Base-by-base conservation (phyloP, 2,329 filamentous ascomycete genomes). In the Hortaea sp. region DNA sequence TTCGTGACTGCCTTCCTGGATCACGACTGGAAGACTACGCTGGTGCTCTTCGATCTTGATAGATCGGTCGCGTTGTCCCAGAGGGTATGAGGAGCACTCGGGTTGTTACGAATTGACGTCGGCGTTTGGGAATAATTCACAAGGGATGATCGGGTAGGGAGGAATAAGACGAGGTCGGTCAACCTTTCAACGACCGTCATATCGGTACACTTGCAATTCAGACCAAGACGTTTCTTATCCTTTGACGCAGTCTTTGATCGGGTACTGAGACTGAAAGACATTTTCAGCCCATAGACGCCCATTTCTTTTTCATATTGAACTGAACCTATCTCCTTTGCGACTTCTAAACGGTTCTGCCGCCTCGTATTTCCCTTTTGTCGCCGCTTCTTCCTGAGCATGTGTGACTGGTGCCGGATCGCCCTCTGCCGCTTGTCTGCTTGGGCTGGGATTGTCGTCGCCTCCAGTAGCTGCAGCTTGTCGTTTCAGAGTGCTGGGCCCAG, bases 361-460 rank as follows among this genome's bases (percentile, higher is more conserved):
- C 70, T 97, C 89, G 66, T 94, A 97, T 69, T 94, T 95, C 65
- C 87, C 85, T 74, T 88, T 94, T 66, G 89, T 85, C 32, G 71
- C 59, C 28, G 85, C 85, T 53, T 81, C 74, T 1, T 53, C 49
- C 29, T 86, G 84, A 49, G 84, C 85, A 68, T 94, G 88, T 54
- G 81, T 74, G 44, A 87, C 94, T 7, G 88, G 84, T 9, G 89
- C 88, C n/a, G 88, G 88, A 68, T 95, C 89, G 6, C 43, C 45
- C 6, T 13, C 41, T 28, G 30, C 47, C 3, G 31, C 50, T 39
- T 58, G 51, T 42, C 34, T 43, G 34, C 53, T 57, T 1, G 55
- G 51, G n/a, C 46, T 45, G 5, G 49, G 50, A 27, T 46, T 55
- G 31, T 57, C 54, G 27, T 37, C 44, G 34, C 68, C 69, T 31